Conservation (phyloP, 2,329 filamentous ascomycete genomes). For the Fusarium buharicum region DNA sequence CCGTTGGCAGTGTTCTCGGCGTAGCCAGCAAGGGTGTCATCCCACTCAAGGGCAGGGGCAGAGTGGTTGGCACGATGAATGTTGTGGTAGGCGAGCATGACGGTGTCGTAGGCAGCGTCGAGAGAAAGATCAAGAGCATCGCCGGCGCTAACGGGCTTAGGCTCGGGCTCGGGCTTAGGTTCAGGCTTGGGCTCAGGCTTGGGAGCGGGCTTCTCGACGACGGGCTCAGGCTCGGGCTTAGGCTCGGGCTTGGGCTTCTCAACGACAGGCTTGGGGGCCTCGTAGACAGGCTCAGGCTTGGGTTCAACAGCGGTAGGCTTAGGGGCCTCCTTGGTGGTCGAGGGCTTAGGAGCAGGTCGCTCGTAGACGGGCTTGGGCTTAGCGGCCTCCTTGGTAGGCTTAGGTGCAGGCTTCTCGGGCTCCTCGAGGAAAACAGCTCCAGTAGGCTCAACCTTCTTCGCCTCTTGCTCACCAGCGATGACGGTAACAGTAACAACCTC, state of each 20-base stretch:
- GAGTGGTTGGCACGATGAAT: constrained; percentile 86
- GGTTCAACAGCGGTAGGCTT: constrained; percentile 25
- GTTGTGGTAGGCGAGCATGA: constrained; percentile 81
- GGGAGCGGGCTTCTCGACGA: constrained; percentile 20
- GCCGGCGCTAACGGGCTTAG: constrained; percentile 11
- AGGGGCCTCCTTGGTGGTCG: constrained; percentile 23
- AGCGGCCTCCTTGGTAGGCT: constrained; percentile 17
- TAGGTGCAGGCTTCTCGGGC: constrained; percentile 13
- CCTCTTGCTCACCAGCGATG: constrained; percentile 47
- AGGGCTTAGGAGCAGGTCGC: constrained; percentile 9
- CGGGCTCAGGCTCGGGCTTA: not conserved
- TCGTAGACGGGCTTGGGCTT: constrained; percentile 24
- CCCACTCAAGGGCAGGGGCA: constrained; percentile 72
- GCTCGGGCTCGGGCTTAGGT: constrained; percentile 6
- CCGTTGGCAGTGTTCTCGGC: constrained; percentile 71
- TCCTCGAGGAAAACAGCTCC: constrained; percentile 44
- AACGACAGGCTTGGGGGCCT: constrained; percentile 18
- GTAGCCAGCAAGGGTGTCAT: constrained; percentile 68
- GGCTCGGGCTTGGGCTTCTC: constrained; percentile 15
- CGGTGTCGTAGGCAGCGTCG: constrained; percentile 48
- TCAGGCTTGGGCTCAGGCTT: constrained; percentile 21
- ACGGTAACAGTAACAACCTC: constrained; percentile 59
- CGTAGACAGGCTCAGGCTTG: constrained; percentile 7
- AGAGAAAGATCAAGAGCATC: constrained; percentile 22
- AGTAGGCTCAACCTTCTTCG: constrained; percentile 31